Base-by-base conservation (phyloP, 1,139 yeast genomes). In the Magnusiomyces suaveolens region DNA sequence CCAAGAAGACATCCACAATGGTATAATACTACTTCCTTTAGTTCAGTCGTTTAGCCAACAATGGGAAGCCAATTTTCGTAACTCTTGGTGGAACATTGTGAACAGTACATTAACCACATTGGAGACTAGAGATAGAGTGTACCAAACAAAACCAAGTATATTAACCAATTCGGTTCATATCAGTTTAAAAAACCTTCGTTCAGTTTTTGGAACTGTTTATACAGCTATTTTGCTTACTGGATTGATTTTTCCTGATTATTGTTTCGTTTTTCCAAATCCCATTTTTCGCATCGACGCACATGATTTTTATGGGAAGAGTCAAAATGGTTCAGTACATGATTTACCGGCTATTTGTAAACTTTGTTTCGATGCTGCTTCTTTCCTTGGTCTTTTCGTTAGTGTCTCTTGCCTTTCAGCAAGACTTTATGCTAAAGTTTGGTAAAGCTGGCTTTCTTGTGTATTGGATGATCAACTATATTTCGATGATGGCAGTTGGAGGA, bases 151-250 rank as follows among this genome's bases (percentile, higher is more conserved):
- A 51, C 60, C 63, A 26, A 33, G 57, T 43, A 48, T 62, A 53
- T 51, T 72, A 44, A 60, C 75, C 2, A 62, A 71, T 2, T 72
- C 79, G 2, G 67, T 80, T 1, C 59, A 60, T 1, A 25, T 75
- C 81, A 58, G 48, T 61, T 2, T 69, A 63, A 51, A 56, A 48
- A 52, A 41, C 53, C 67, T 73, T 52, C 73, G 76, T 26, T 86
- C 87, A 1, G 75, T 70, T 56, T 68, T 69, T 1, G 72, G 80
- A 60, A 71, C 79, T 1, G 80, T 78, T 2, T 65, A 82, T 25
- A 62, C 76, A 23, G 88, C 87, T 0, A 87, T 90, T 1, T 68
- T 81, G 3, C 87, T 84, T 66, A 83, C 86, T 60, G 95, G 95
- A 51, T 73, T 84, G 56, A 84, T 87, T 67, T n/a, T 87, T 81